Conservation (phyloP, 345 rosid genomes). For the Rhodomyrtus tomentosa region DNA sequence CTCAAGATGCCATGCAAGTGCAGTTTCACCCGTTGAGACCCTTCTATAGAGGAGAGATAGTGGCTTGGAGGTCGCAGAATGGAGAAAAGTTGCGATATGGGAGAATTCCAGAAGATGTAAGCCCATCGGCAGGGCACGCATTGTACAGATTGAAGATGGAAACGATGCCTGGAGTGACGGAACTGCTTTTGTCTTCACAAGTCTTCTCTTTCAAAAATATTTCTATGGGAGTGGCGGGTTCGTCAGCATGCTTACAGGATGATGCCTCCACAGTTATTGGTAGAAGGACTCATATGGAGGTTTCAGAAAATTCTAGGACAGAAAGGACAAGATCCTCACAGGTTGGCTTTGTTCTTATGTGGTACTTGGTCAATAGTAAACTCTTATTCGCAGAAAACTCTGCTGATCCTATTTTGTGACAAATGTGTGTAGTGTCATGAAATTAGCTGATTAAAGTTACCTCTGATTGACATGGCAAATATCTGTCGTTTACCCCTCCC, state of each 20-base stretch:
- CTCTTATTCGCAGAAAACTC: neutral
- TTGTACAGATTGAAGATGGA: conserved; percentile 83
- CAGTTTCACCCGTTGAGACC: conserved; percentile 92
- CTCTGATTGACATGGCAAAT: too few species aligned
- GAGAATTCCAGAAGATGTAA: conserved; percentile 81
- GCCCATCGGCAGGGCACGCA: conserved; percentile 89
- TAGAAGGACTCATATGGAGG: conserved; percentile 9
- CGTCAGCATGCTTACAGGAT: conserved; percentile 21
- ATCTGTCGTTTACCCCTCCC: too few species aligned
- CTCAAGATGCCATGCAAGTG: conserved; percentile 77
- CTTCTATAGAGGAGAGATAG: conserved; percentile 84
- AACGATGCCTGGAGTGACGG: conserved; percentile 46
- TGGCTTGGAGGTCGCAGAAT: conserved; percentile 71
- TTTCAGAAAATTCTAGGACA: conserved; percentile 43
- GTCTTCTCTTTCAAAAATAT: conserved; percentile 84
- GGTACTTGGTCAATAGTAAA: neutral
- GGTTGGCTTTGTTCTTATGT: conserved; percentile 26
- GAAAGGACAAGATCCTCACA: conserved; percentile 35
- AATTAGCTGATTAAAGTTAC: neutral
- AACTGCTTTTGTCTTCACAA: conserved; percentile 73
- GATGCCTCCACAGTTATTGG: conserved; percentile 11
- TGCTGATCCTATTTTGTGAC: neutral
- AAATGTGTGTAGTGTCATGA: neutral
- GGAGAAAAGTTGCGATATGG: conserved; percentile 90
- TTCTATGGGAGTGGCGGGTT: conserved; percentile 19